Conservation (phyloP, 345 rosid genomes). For the Carallia brachiata region DNA sequence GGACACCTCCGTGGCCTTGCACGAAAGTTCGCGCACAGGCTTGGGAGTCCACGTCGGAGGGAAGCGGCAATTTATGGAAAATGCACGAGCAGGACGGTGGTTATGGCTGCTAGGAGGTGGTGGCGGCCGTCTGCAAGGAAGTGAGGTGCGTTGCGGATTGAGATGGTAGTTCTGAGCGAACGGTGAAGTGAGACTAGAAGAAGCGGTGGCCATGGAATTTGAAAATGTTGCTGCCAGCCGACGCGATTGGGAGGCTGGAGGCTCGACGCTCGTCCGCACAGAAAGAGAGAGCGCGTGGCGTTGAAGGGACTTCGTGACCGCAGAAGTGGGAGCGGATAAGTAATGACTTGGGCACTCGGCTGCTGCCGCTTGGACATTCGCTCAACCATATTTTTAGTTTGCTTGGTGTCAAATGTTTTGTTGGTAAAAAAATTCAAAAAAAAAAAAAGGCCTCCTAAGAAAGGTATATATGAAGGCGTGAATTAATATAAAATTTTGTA, state of each 20-base stretch:
- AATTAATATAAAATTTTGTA: too few relatives aligned
- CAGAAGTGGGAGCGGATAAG: conserved; percentile 2
- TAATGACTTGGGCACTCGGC: too few relatives aligned
- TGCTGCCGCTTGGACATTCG: too few relatives aligned
- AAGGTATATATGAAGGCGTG: too few relatives aligned
- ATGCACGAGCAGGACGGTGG: conserved; percentile 18
- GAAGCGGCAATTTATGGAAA: conserved; percentile 23
- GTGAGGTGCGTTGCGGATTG: conserved; percentile 14
- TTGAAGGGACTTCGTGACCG: not conserved
- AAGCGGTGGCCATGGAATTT: conserved; percentile 56
- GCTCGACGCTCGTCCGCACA: not conserved
- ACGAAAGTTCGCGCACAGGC: conserved; percentile 19
- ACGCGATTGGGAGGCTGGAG: too few relatives aligned
- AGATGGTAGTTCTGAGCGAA: conserved; percentile 37
- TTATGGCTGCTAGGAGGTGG: conserved; percentile 7
- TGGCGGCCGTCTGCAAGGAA: conserved; percentile 19
- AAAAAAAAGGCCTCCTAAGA: too few relatives aligned
- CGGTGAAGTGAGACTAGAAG: conserved; percentile 26
- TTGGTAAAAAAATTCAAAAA: too few relatives aligned
- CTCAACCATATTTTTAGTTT: too few relatives aligned
- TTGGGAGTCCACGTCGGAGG: conserved; percentile 15
- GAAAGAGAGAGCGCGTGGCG: not conserved
- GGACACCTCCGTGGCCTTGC: conserved; percentile 65
- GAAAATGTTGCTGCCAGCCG: too few relatives aligned
- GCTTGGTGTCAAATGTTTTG: too few relatives aligned